Evolutionary conservation across 176 grass and related monocot species (phyloP), one percentile per base, ranked within the genome.

Genomic region (Oryza nivara): DNA sequence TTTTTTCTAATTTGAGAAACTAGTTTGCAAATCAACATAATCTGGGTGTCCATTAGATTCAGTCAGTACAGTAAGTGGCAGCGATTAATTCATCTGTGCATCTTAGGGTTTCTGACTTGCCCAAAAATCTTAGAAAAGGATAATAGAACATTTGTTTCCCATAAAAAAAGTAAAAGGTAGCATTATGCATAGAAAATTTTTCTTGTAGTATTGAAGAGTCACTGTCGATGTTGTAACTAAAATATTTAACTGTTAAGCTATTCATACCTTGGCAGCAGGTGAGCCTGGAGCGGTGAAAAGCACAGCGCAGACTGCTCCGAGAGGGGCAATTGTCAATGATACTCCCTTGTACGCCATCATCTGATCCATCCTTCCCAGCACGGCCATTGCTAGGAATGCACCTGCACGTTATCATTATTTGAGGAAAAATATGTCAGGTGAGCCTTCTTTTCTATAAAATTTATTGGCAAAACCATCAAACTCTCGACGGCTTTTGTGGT

Each of bases 351-450:
- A 80, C 73, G 91, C 91, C 83, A 95, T 77, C 72, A 94, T 60
- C 82, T 98, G 91, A 81, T 98, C 96, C 13, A 95, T 64, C 70
- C 82, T 89, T 63, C 96, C 96, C 70, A 98, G 72, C 40, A 90
- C 49, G 38, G 89, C 96, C 96, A 98, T 98, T 61, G 96, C 91
- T 71, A 85, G n/a, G 77, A 98, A 98, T 12, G 96, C 96, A 47
- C 93, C 96, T 98, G 78, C 63, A 68, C 65, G 28, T 45, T 9
- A 79, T 69, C 12, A 80, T 19, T 41, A 83, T 38, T 35, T n/a
- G 23, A 41, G n/a, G 17, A 12, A 6, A 6, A 67, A 38, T 0
- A 28, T 28, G 9, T 82, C 35, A 61, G 43, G 1, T 4, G 43
- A 11, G 12, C 16, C 17, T 11, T 85, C 23, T 68, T 56, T 30